These are phyloP conservation scores for Curvularia spicifera DNA, from an alignment of 2,329 filamentous ascomycete genomes.

Conservation along the genomic window DNA sequence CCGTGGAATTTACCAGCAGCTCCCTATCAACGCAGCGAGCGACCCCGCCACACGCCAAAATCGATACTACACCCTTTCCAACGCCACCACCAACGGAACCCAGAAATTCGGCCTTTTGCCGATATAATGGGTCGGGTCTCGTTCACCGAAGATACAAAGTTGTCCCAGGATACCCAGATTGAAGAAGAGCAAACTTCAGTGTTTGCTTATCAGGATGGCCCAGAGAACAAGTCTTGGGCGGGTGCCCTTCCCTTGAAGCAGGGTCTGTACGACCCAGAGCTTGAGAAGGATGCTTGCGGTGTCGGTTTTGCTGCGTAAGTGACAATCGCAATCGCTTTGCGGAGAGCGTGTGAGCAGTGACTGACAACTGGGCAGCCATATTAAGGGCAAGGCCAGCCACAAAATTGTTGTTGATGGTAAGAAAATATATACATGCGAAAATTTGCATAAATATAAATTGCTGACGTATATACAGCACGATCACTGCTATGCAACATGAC, in stretches of 20 bases:
- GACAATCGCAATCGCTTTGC: slow-evolving; percentile 2
- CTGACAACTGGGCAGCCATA: slow-evolving; percentile 69
- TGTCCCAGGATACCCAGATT: slow-evolving; percentile 54
- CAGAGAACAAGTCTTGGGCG: slow-evolving; percentile 91
- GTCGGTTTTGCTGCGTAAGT: slow-evolving; percentile 96
- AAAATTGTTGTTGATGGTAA: slow-evolving; percentile 98
- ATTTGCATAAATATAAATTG: slow-evolving; percentile 20
- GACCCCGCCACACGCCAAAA: slow-evolving; percentile 31
- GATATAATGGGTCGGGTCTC: slow-evolving; percentile 62
- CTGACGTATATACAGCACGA: slow-evolving; percentile 65
- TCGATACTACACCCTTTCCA: slow-evolving; percentile 26
- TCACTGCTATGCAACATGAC: slow-evolving; percentile 99
- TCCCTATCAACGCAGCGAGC: slow-evolving; percentile 33
- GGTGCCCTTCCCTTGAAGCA: slow-evolving; percentile 96
- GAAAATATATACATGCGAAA: slow-evolving; percentile 36
- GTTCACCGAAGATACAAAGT: slow-evolving; percentile 59
- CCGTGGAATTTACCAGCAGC: slow-evolving; percentile 33
- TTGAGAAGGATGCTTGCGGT: slow-evolving; percentile 99
- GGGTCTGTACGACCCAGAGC: slow-evolving; percentile 94
- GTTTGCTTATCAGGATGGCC: slow-evolving; percentile 81
- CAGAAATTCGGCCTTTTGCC: slow-evolving; percentile 56
- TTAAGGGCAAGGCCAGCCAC: slow-evolving; percentile 96
- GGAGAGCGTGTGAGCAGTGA: slow-evolving; percentile 3
- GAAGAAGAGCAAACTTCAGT: slow-evolving; percentile 67
- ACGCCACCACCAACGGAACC: slow-evolving; percentile 27